A percentile compares a stretch with the other conserved stretches of the same genome.
phyloP scores from a whole-genome alignment of 225 moss, liverwort and hornwort genomes.

The Ulota crispa region DNA sequence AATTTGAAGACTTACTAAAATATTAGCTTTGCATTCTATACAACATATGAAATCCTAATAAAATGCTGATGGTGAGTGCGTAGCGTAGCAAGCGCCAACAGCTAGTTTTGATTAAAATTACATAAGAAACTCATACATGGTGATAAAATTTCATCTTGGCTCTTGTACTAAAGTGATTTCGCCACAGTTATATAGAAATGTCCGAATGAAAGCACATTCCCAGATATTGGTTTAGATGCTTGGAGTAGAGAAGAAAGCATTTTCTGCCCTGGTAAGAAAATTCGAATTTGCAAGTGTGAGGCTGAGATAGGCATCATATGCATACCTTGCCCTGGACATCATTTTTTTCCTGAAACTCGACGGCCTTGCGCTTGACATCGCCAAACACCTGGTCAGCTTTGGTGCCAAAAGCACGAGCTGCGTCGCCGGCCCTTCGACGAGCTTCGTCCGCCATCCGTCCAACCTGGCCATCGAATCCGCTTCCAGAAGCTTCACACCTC shows the following conservation, averaged over 20 bases:
- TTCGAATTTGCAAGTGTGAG: background rate
- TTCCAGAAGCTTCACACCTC: constrained; percentile 55
- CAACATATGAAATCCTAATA: too few relatives aligned
- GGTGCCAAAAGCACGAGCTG: constrained; percentile 29
- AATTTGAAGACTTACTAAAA: too few relatives aligned
- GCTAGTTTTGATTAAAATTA: background rate
- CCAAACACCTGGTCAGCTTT: constrained; percentile 74
- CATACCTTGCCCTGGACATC: constrained; percentile 75
- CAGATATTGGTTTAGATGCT: background rate
- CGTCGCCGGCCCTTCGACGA: constrained; percentile 47
- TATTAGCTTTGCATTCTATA: too few relatives aligned
- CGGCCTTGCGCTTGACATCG: constrained; percentile 70
- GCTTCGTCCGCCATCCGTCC: constrained; percentile 72
- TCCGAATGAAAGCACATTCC: background rate
- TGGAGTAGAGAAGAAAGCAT: background rate
- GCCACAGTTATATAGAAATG: too few relatives aligned
- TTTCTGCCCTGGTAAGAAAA: background rate
- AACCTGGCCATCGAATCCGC: constrained; percentile 65
- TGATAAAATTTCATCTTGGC: background rate
- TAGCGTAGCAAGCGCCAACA: too few relatives aligned
- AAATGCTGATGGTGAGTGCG: too few relatives aligned
- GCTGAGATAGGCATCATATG: background rate
- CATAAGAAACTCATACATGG: background rate
- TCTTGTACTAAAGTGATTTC: background rate
- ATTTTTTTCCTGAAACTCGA: constrained; percentile 64